A percentile compares a stretch with the other conserved stretches of the same genome.
phyloP scores from a whole-genome alignment of 441 rosid species.

The Iberis amara region DNA sequence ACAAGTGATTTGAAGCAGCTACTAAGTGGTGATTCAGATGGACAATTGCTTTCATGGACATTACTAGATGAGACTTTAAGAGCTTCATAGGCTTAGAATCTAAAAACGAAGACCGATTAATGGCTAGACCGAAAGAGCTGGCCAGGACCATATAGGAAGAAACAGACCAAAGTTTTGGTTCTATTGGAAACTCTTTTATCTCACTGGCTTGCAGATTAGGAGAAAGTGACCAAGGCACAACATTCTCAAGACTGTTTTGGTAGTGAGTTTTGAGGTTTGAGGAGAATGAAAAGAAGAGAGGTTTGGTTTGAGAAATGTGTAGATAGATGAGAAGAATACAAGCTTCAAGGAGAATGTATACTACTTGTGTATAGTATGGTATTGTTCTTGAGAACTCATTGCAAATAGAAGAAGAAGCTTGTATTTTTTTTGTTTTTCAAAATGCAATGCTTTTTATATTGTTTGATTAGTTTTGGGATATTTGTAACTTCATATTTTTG shows the following conservation, averaged over 20 bases:
- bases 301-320: conserved; percentile 33
- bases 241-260: conserved; percentile 11
- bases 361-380: conserved; percentile 32
- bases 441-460: no score
- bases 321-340: conserved; percentile 31
- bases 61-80: conserved; percentile 68
- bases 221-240: conserved; percentile 21
- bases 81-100: conserved; percentile 36
- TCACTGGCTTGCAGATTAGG: conserved; percentile 23
- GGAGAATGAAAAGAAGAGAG: conserved; percentile 20
- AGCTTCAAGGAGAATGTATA: conserved; percentile 19
- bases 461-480: no score
- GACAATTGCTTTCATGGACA: conserved; percentile 88
- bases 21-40: conserved; percentile 85
- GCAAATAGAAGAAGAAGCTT: conserved; percentile 29
- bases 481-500: no score
- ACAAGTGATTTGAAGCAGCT: conserved; percentile 84
- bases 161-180: conserved; percentile 25
- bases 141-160: conserved; percentile 29
- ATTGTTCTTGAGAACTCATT: conserved; percentile 26
- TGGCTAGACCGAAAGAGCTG: conserved; percentile 28
- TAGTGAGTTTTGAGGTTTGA: conserved; percentile 27
- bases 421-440: no score
- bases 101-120: conserved; percentile 21
- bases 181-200: conserved; percentile 18